Percentiles rank a stretch among this genome's conserved stretches.
Evolutionary conservation across 345 rosid species (phyloP).

Genomic region (Sisymbrium altissimum): DNA sequence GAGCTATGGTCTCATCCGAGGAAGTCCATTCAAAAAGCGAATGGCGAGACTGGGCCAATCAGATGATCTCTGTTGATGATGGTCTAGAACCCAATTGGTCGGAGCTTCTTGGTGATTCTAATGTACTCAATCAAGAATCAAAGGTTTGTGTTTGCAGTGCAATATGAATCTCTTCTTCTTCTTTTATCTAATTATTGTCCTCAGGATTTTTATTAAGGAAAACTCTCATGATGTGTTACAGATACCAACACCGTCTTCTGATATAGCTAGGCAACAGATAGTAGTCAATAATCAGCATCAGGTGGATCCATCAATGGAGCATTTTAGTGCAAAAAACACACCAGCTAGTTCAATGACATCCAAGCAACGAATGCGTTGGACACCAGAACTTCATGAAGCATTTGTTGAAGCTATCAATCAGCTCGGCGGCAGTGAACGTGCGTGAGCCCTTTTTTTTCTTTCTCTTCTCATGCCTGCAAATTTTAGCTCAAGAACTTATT

Average conservation of each 20-base stretch:
- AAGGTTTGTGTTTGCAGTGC: slow-evolving; percentile 44
- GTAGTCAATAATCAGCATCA: slow-evolving; percentile 40
- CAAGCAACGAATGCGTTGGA: slow-evolving; percentile 93
- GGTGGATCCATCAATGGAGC: slow-evolving; percentile 35
- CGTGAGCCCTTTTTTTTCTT: slow-evolving; percentile 25
- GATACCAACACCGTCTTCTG: slow-evolving; percentile 33
- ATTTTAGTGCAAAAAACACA: slow-evolving; percentile 24
- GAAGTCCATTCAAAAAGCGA: slow-evolving; percentile 43
- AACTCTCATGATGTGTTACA: slow-evolving; percentile 18
- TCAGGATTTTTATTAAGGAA: neutral
- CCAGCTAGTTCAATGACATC: slow-evolving; percentile 37
- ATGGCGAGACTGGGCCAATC: slow-evolving; percentile 73
- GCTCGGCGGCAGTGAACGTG: slow-evolving; percentile 90
- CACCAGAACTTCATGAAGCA: slow-evolving; percentile 90
- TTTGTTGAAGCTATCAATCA: slow-evolving; percentile 87
- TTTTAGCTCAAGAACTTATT: slow-evolving; percentile 12
- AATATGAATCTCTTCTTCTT: neutral
- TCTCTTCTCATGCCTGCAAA: neutral
- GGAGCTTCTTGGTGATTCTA: slow-evolving; percentile 54
- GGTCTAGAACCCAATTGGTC: slow-evolving; percentile 62
- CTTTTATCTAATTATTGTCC: neutral
- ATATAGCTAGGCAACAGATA: slow-evolving; percentile 37
- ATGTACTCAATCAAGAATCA: slow-evolving; percentile 39
- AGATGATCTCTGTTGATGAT: slow-evolving; percentile 60
- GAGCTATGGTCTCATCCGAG: slow-evolving; percentile 38